Evolutionary conservation across 2,329 filamentous ascomycete species (phyloP).

Genomic region (Colletotrichum tanaceti): DNA sequence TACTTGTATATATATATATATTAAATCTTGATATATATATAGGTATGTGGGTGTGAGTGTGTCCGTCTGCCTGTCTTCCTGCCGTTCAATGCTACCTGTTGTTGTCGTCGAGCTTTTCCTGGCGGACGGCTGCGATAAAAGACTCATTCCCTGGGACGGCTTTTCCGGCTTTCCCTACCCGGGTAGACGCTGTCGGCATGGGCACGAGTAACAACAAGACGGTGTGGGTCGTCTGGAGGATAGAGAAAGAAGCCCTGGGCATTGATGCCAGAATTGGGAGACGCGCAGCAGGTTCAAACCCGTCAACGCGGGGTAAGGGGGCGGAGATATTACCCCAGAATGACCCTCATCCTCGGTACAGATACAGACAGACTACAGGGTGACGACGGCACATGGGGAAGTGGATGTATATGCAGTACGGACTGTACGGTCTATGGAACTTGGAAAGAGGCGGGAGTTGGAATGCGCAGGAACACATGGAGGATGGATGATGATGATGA

Average conservation of each 20-base stretch:
- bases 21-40: too few relatives aligned
- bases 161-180: constrained; percentile 1
- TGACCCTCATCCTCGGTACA: not conserved
- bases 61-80: too few relatives aligned
- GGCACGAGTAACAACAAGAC: not conserved
- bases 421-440: not conserved
- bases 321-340: constrained; percentile 33
- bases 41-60: too few relatives aligned
- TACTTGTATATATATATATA: not conserved
- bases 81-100: not conserved
- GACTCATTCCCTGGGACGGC: not conserved
- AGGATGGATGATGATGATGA: not conserved
- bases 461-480: not conserved
- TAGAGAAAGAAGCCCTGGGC: not conserved
- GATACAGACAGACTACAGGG: not conserved
- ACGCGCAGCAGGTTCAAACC: constrained; percentile 18
- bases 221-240: not conserved
- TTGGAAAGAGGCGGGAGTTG: too few relatives aligned
- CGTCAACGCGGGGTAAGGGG: constrained; percentile 29
- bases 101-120: not conserved
- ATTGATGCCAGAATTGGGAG: constrained; percentile 7
- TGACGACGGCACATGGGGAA: constrained; percentile 4
- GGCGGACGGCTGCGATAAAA: not conserved
- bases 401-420: not conserved
- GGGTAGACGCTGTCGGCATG: not conserved